phyloP scores from a whole-genome alignment of 257 asterid genomes.

The Solanum tacnaense region DNA sequence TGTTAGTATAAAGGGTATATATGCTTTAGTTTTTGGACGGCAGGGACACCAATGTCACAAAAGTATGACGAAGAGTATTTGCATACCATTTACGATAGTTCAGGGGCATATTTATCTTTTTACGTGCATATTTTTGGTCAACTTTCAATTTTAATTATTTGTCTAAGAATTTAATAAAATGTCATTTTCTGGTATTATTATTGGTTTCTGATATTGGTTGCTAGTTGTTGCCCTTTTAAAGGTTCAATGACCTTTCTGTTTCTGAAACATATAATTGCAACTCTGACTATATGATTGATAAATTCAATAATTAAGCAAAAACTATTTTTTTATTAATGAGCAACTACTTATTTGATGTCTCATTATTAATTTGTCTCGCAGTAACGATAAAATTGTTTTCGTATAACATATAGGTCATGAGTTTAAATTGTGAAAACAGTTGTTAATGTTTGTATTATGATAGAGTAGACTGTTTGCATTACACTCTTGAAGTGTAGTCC shows the following conservation, averaged over 20 bases:
- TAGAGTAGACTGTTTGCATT: not conserved
- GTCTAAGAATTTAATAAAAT: too few relatives aligned
- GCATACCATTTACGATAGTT: too few relatives aligned
- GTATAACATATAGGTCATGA: not conserved
- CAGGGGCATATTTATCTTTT: too few relatives aligned
- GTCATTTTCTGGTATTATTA: too few relatives aligned
- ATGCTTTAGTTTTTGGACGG: too few relatives aligned
- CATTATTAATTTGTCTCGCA: not conserved
- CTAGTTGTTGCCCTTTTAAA: too few relatives aligned
- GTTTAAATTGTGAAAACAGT: fast-evolving
- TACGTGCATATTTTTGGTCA: not conserved
- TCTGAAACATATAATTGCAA: not conserved
- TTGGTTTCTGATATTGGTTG: too few relatives aligned
- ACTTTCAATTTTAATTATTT: too few relatives aligned
- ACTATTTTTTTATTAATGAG: not conserved
- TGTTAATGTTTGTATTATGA: not conserved
- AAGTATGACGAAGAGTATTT: too few relatives aligned
- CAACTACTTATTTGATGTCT: not conserved
- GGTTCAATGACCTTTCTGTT: not conserved
- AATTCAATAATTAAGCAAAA: not conserved
- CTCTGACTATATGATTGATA: not conserved
- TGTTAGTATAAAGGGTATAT: too few relatives aligned
- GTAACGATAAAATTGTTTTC: not conserved
- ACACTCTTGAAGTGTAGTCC: not conserved
- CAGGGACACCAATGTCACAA: too few relatives aligned